Evolutionary conservation across 768 basidiomycete genomes (phyloP), one percentile per base, ranked within the genome.

Genomic region (Boletus patriciae): DNA sequence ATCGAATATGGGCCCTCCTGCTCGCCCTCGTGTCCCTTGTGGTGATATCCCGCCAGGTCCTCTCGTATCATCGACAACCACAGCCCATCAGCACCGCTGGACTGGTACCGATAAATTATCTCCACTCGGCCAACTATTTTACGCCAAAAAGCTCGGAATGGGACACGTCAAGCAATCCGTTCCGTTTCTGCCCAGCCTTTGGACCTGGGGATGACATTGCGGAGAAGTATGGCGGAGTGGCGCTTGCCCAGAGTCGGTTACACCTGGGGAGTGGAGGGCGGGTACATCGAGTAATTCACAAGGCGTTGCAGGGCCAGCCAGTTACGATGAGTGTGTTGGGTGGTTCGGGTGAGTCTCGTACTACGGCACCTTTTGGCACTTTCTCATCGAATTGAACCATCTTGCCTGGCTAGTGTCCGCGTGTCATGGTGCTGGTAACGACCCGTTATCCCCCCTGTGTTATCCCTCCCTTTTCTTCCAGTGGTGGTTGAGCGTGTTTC

Each of bases 401-500:
- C 18, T 48, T 25, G 0, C 27, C 41, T 50, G 36, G n/a, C 58
- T 61, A 94, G 94, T 97, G 19, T 94, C 94, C 52, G 85, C 94
- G 2, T 98, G 94, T 69, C 90, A 95, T 67, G 94, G 95, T 21
- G 88, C 94, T 10, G 95, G 94, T 2, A 88, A 95, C 67, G 91
- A 95, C 70, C 93, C 92, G 5, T 78, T 97, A 54, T 83, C 91
- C 0, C 79, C 90, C 0, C 74, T 74, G 60, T 95, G 96, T 71
- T 99, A 98, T 73, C 96, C 97, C 2, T 86, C 90, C n/a, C 84
- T 85, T 51, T 92, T 98, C 77, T 98, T 98, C 78, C 78, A 87
- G 49, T 99, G 97, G 96, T 97, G 96, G 92, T 93, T 95, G 74
- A 82, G 79, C 52, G 84, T 98, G n/a, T 99, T 99, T 75, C 97